Conservation (phyloP, 768 basidiomycete genomes). For the Cubamyces lactineus region DNA sequence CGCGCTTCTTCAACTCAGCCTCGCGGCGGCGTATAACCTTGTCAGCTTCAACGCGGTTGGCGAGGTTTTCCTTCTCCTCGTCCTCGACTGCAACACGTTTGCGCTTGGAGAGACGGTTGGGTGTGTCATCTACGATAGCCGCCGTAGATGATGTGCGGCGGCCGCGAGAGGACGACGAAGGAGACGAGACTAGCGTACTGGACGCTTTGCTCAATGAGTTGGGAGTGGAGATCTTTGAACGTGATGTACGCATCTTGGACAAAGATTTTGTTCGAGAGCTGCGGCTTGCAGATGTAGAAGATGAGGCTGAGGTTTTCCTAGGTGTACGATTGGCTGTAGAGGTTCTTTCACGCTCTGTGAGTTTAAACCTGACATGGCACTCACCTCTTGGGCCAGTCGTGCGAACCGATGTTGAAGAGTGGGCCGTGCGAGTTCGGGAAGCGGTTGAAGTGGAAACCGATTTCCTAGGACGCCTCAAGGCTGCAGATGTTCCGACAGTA, state of each 20-base stretch:
- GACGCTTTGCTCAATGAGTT: neutral
- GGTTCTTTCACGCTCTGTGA: neutral
- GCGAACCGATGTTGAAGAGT: neutral
- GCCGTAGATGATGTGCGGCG: neutral
- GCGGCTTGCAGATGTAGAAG: neutral
- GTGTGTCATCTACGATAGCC: neutral
- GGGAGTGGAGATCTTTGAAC: neutral
- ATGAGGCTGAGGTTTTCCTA: neutral
- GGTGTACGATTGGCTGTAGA: neutral
- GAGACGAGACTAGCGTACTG: neutral
- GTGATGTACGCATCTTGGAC: neutral
- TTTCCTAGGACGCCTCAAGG: neutral
- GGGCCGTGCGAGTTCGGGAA: neutral
- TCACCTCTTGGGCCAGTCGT: neutral
- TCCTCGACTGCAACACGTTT: neutral
- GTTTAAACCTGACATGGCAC: neutral
- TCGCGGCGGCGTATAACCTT: slow-evolving; percentile 2
- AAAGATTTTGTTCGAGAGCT: neutral
- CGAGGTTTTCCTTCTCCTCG: neutral
- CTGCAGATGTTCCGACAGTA: neutral
- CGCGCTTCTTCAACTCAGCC: slow-evolving; percentile 8
- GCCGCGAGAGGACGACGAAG: neutral
- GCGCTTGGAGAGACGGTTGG: neutral
- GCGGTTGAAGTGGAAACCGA: neutral
- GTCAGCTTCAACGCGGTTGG: neutral